Evolutionary conservation across 2,329 filamentous ascomycete genomes (phyloP), one percentile per base, ranked within the genome.

Genomic region (Talaromyces amestolkiae): DNA sequence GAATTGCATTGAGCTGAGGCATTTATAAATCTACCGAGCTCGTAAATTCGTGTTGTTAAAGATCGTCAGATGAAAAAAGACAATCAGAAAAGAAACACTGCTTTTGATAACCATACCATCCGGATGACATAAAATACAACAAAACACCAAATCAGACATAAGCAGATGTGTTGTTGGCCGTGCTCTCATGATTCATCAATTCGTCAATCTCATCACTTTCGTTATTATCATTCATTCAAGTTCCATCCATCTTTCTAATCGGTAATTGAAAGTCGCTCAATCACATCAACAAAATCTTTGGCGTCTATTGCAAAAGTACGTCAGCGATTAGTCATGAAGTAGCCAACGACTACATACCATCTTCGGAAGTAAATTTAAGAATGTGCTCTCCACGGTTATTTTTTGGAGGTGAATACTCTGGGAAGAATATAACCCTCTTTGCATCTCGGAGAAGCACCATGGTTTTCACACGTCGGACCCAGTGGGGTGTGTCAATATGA

Each of bases 391-490:
- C 79, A 17, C 71, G 70, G 1, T 66, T 31, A 2, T 73, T 77
- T 19, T 70, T 69, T 35, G 76, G 78, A 11, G 81, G 79, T 17
- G 69, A 73, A 70, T 87, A 88, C 3, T 82, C 79, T 22, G 82
- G 81, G 51, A 76, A 76, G 69, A 88, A 86, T 17, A 86, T 76
- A 63, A 82, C 83, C 3, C 82, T 83, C 54, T 81, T 80, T 35
- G 87, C 74, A 56, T 84, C 78, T n/a, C 78, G 77, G 24, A 88
- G 73, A 27, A 83, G 73, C 2, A 86, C 74, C 1, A 80, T 79
- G 45, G 77, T 80, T 1, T 77, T 77, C 0, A 79, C 69, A 11
- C 73, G 75, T 47, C 78, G 79, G 65, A 84, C 78, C 84, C 85
- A 87, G 39, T 75, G 76, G 5, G 74, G 78, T 61, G 79, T 76